phyloP scores from a whole-genome alignment of 2,329 filamentous ascomycete species.

The Monilinia fructigena region DNA sequence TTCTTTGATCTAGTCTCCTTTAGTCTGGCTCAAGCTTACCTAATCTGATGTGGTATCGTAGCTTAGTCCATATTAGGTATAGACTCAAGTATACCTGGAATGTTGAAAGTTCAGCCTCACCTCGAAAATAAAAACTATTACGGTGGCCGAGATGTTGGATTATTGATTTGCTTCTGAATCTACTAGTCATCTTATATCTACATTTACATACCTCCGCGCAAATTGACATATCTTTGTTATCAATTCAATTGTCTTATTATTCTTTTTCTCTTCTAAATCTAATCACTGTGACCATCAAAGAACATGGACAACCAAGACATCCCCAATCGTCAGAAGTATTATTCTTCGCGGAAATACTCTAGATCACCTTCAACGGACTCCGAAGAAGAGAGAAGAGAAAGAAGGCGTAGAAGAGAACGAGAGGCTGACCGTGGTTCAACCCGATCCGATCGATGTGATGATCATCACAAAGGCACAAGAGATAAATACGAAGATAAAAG shows the following conservation, averaged over 20 bases:
- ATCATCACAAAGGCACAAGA: conserved; percentile 21
- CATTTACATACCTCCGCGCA: too few species aligned
- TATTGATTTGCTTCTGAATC: not conserved
- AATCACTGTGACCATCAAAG: not conserved
- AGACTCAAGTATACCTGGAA: not conserved
- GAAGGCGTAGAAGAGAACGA: conserved; percentile 33
- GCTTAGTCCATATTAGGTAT: conserved; percentile 8
- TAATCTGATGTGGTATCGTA: too few species aligned
- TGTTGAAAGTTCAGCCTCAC: not conserved
- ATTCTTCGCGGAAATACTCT: conserved; percentile 28
- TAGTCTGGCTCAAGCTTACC: too few species aligned
- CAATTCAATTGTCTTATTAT: not conserved
- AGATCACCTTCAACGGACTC: conserved; percentile 35
- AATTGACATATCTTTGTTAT: not conserved
- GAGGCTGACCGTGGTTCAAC: conserved; percentile 23
- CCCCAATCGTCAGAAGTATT: conserved; percentile 27
- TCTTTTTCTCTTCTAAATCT: not conserved
- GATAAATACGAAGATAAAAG: conserved; percentile 31
- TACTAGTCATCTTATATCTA: not conserved
- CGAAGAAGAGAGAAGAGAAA: conserved; percentile 35
- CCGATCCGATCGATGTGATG: conserved; percentile 19
- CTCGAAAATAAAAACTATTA: not conserved
- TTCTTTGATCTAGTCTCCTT: too few species aligned
- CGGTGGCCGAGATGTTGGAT: not conserved
- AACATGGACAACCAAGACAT: conserved; percentile 29